Percentiles rank a stretch among this genome's conserved stretches.
phyloP scores from a whole-genome alignment of 495 filamentous ascomycete species.

The Symbiotaphrina buchneri region DNA sequence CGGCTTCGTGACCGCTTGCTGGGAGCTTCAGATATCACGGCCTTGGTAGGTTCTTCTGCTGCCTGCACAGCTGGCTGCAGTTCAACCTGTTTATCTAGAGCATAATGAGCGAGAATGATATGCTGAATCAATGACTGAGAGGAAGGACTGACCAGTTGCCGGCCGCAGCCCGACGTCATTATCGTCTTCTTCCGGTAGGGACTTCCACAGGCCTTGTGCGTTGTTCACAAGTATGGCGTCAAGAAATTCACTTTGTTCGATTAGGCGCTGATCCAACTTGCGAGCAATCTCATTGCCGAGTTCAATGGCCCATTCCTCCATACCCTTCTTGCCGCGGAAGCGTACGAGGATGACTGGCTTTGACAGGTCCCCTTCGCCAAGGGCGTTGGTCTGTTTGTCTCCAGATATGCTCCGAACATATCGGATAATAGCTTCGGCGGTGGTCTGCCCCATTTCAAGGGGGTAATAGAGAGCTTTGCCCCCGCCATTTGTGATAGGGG shows the following conservation, averaged over 20 bases:
- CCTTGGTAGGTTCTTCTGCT: too few species aligned
- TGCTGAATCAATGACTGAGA: too few species aligned
- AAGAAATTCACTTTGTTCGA: constrained; percentile 82
- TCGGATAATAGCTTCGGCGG: constrained; percentile 49
- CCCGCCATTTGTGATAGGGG: constrained; percentile 51
- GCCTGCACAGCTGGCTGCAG: too few species aligned
- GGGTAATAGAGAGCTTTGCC: constrained; percentile 58
- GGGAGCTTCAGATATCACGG: too few species aligned
- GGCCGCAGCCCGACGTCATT: not conserved
- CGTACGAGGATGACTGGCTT: constrained; percentile 64
- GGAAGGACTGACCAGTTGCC: too few species aligned
- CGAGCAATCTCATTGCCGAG: constrained; percentile 43
- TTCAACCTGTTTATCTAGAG: too few species aligned
- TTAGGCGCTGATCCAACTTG: constrained; percentile 52
- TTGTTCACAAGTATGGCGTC: constrained; percentile 71
- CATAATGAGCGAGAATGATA: too few species aligned
- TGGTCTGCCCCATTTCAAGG: constrained; percentile 38
- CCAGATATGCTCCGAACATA: constrained; percentile 58
- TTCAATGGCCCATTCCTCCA: constrained; percentile 43
- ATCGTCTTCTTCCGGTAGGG: constrained; percentile 23
- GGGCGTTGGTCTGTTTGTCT: constrained; percentile 39
- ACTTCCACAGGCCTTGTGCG: constrained; percentile 39
- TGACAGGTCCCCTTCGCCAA: constrained; percentile 33
- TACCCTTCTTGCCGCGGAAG: constrained; percentile 35
- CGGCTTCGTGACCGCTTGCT: constrained; percentile 15